Base-by-base conservation (phyloP, 495 filamentous ascomycete genomes). In the Talaromyces adpressus region DNA sequence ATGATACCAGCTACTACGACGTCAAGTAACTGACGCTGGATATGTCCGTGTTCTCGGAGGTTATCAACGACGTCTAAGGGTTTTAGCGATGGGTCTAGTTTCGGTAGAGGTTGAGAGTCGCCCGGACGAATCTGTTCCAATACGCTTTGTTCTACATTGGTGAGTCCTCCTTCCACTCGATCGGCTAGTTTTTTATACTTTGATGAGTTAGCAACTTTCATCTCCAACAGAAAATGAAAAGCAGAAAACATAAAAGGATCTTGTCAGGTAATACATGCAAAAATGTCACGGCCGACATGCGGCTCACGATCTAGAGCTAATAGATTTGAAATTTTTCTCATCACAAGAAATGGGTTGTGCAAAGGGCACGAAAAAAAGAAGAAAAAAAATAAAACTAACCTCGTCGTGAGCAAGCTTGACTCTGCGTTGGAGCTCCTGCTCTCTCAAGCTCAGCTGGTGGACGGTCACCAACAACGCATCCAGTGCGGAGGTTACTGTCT, bases 301-400 rank as follows among this genome's bases (percentile, higher is more conserved):
- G 75, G 73, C 79, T 83, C 73, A 75, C 81, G 81, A 84, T 84
- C 81, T 84, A 84, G 81, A 84, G 81, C 81, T 84, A 80, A 82
- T 57, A 57, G 22, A 27, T 52, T 25, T 78, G 65, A 51, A 73
- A 69, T 65, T 73, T 79, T 73, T 79, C 70, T 81, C 81, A 62
- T 83, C 81, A 81, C 71, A 72, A 78, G 75, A 78, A 78, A 68
- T 59, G 47, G 36, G 18, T 52, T 61, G 63, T 57, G 45, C 22
- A 22, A 20, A 27, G 0, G 27, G 5, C 27, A 27, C 27, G 57
- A 59, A 64, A 56, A 59, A 61, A 64, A 56, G 60, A 61, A 39
- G 57, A 61, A 29, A 62, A 59, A 61, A 18, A 34, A 59, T 51
- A 62, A 49, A 63, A 70, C 67, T 67, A 80, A 84, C 81, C 80